phyloP scores from a whole-genome alignment of 345 rosid genomes.

The Brassica incana region DNA sequence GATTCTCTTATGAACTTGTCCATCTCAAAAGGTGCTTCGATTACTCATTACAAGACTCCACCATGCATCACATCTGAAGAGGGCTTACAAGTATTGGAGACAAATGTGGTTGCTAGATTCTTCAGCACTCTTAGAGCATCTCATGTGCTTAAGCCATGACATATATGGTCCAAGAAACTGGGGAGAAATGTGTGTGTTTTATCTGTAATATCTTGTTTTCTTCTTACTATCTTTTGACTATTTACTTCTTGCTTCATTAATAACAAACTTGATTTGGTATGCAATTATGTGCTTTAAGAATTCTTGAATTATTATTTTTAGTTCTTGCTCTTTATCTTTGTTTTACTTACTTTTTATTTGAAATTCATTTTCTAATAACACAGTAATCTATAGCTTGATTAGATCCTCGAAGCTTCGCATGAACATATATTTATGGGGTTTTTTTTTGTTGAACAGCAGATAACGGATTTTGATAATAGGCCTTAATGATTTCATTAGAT shows the following conservation, averaged over 20 bases:
- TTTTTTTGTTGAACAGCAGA: no score
- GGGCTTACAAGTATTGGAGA: neutral
- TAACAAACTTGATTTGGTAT: neutral
- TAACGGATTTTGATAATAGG: no score
- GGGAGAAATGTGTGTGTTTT: neutral
- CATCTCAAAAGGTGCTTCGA: neutral
- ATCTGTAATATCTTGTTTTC: neutral
- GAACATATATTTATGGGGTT: no score
- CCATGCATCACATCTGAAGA: neutral
- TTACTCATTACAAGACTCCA: neutral
- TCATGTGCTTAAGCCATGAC: neutral
- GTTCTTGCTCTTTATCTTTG: neutral
- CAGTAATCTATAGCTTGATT: no score
- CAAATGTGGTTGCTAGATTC: neutral
- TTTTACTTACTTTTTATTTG: neutral
- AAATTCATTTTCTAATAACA: no score
- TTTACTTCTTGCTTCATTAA: neutral
- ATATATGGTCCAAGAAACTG: neutral
- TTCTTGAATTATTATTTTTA: neutral
- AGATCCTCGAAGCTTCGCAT: no score
- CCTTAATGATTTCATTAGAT: no score
- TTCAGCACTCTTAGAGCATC: neutral
- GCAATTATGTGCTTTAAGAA: neutral
- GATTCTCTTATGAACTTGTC: slow-evolving; percentile 1
- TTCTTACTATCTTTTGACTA: neutral